phyloP scores from a whole-genome alignment of 805 yeast species.

The Yamadazyma paraphyllophila region DNA sequence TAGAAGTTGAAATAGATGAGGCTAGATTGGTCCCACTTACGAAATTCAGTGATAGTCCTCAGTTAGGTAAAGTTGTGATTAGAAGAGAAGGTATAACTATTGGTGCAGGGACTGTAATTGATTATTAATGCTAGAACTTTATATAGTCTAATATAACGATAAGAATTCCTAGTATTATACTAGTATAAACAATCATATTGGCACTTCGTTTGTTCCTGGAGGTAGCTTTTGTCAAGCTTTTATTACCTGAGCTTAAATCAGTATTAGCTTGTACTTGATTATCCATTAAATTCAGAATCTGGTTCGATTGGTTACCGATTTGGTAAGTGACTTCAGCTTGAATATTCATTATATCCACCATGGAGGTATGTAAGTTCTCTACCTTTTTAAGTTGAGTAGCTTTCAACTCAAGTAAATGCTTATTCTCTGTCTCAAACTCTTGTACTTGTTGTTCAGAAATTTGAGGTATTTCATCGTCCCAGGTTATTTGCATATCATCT shows the following conservation, averaged over 20 bases:
- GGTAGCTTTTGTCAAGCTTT: conserved; percentile 65
- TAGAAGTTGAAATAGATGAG: conserved; percentile 50
- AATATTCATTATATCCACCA: conserved; percentile 69
- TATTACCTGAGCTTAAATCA: conserved; percentile 71
- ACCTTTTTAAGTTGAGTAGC: conserved; percentile 60
- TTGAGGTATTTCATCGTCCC: conserved; percentile 15
- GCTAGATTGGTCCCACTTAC: conserved; percentile 53
- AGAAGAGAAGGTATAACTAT: conserved; percentile 68
- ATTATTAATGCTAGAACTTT: conserved; percentile 11
- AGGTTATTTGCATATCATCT: neutral
- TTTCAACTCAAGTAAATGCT: conserved; percentile 52
- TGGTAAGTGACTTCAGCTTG: conserved; percentile 76
- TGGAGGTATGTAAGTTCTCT: conserved; percentile 56
- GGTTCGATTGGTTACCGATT: conserved; percentile 67
- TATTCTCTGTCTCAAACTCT: conserved; percentile 57
- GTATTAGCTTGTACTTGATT: conserved; percentile 64
- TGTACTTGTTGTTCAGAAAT: conserved; percentile 57
- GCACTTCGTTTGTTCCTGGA: conserved; percentile 53
- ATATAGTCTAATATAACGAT: conserved; percentile 37
- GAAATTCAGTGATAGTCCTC: conserved; percentile 44
- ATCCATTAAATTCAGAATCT: conserved; percentile 59
- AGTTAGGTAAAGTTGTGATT: conserved; percentile 65
- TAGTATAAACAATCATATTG: conserved; percentile 33
- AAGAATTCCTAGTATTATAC: conserved; percentile 33
- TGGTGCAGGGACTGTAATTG: conserved; percentile 57